Percentiles rank a stretch among this genome's conserved stretches.
Evolutionary conservation across 73 alveolate genomes (phyloP).

Genomic region (Paraurostyla sp.): DNA sequence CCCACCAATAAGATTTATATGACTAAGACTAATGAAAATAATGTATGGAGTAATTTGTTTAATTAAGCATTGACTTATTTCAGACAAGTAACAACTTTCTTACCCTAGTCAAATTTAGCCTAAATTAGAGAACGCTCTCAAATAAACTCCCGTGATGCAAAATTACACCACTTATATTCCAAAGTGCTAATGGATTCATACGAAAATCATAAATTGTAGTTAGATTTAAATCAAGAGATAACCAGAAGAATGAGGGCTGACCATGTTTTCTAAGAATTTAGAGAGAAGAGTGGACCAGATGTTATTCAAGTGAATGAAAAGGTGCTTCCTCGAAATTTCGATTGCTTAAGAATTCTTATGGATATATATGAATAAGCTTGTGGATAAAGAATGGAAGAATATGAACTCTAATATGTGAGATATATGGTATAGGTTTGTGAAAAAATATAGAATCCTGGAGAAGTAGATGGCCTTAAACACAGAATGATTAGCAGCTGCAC

Average conservation of each 20-base stretch:
- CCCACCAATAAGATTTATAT: neutral
- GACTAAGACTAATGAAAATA: no score
- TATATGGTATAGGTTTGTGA: conserved; percentile 65
- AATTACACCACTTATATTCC: conserved; percentile 53
- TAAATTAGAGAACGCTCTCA: no score
- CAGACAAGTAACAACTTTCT: no score
- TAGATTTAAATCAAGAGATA: conserved; percentile 44
- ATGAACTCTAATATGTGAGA: conserved; percentile 57
- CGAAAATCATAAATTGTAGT: neutral
- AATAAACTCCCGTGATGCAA: conserved; percentile 58
- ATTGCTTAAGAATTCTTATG: conserved; percentile 58
- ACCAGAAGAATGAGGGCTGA: conserved; percentile 55
- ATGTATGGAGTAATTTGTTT: no score
- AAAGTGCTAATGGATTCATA: conserved; percentile 22
- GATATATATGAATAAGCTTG: conserved; percentile 10
- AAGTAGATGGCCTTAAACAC: neutral
- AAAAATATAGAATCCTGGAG: neutral
- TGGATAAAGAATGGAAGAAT: conserved; percentile 50
- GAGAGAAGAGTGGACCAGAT: neutral
- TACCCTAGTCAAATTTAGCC: no score
- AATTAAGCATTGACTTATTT: no score
- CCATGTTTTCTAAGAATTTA: conserved; percentile 42
- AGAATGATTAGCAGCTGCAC: neutral
- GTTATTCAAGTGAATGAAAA: neutral
- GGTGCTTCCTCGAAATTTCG: conserved; percentile 34